Evolutionary conservation across 768 basidiomycete species (phyloP).

Genomic region (Lactifluus volemus): DNA sequence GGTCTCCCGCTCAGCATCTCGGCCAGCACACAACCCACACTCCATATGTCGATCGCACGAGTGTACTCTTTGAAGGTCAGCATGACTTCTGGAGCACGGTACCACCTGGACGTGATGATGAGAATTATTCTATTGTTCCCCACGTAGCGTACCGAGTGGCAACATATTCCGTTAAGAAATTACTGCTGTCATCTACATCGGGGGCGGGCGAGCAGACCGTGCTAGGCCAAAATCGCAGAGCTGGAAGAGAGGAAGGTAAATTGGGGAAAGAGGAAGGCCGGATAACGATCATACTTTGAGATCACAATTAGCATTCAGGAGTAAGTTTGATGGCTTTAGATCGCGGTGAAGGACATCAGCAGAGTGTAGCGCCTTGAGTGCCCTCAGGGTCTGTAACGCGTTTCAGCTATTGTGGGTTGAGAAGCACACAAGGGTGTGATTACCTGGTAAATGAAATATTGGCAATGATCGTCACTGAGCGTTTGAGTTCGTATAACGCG

Average conservation of each 20-base stretch:
- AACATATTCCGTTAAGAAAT: conserved; percentile 90
- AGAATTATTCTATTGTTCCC: conserved; percentile 12
- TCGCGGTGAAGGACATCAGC: conserved; percentile 95
- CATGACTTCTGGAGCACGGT: conserved; percentile 97
- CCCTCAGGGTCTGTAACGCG: conserved; percentile 65
- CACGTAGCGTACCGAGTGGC: conserved; percentile 60
- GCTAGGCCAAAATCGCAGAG: conserved; percentile 86
- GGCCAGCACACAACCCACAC: conserved; percentile 78
- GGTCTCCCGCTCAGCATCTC: conserved; percentile 92
- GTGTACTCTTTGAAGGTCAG: conserved; percentile 96
- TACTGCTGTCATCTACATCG: conserved; percentile 72
- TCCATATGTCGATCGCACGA: conserved; percentile 80
- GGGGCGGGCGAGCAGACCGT: conserved; percentile 65
- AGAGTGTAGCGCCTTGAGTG: conserved; percentile 89
- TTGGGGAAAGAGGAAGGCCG: not conserved
- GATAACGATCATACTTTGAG: conserved; percentile 54
- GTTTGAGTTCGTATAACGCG: conserved; percentile 94
- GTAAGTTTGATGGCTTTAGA: conserved; percentile 91
- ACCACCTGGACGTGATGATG: conserved; percentile 54
- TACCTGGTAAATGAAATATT: conserved; percentile 97
- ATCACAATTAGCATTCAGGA: conserved; percentile 95
- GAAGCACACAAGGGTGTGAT: not conserved
- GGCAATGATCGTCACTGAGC: conserved; percentile 89
- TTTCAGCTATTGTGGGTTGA: not conserved
- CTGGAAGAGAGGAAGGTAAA: conserved; percentile 27